Evolutionary conservation across 306 rosid species (phyloP).

Genomic region (Abrus precatorius): DNA sequence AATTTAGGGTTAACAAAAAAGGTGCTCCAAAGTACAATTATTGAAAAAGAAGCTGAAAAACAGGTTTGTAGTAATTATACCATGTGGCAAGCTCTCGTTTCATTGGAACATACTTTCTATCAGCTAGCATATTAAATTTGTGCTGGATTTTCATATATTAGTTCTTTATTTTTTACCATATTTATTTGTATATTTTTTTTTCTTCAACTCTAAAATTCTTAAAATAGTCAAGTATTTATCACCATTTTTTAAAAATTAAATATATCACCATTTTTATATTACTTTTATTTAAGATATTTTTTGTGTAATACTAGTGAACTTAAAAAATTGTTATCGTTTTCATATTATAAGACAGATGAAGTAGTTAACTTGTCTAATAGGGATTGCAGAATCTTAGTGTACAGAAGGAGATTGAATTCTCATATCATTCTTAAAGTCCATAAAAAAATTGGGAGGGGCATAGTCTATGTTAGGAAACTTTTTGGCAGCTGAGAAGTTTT

Average conservation of each 20-base stretch:
- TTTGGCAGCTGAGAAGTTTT: slow-evolving; percentile 11
- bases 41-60: slow-evolving; percentile 89
- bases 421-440: slow-evolving; percentile 10
- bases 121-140: neutral
- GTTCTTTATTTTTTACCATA: too few species aligned
- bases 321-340: neutral
- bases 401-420: slow-evolving; percentile 32
- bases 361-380: slow-evolving; percentile 40
- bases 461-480: neutral
- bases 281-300: too few species aligned
- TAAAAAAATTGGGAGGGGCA: neutral
- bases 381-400: slow-evolving; percentile 25
- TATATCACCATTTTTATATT: too few species aligned
- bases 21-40: slow-evolving; percentile 77
- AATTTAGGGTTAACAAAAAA: slow-evolving; percentile 77
- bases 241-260: too few species aligned
- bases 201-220: too few species aligned
- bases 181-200: too few species aligned
- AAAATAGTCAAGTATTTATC: too few species aligned
- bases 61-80: slow-evolving; percentile 67
- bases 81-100: slow-evolving; percentile 23
- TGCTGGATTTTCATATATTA: slow-evolving; percentile 20
- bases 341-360: slow-evolving; percentile 20
- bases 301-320: too few species aligned
- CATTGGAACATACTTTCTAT: slow-evolving; percentile 16